Base-by-base conservation (phyloP, 169 alveolate species). In the Plasmodium vivax region DNA sequence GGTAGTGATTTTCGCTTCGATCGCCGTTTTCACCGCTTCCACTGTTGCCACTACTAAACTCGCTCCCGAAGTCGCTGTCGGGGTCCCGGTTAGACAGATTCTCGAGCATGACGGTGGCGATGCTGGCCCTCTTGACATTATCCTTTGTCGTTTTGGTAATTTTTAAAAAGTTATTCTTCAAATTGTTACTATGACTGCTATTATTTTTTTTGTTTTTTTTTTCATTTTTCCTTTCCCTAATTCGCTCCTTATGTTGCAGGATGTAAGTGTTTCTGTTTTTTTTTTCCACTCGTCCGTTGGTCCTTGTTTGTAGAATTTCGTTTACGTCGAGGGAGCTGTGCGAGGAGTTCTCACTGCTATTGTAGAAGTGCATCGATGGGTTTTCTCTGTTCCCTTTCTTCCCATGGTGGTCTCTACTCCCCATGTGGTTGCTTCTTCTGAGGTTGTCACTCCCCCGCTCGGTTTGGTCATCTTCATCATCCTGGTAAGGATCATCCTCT, bases 61-160 rank as follows among this genome's bases (percentile, higher is more conserved):
- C 75, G 3, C 75, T 62, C 8, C 75, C 34, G 77, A 68, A 9
- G 77, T 68, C 77, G 38, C 82, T 34, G 10, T 85, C 85, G 2
- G 82, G 80, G 27, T 85, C 85, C 45, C 82, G 73, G 43, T 84
- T 84, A 19, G 85, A 68, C 80, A 75, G 14, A 51, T 85, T 85
- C 68, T 85, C 83, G 62, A 85, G 68, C 82, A 85, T 85, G 30
- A 54, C 82, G 10, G 82, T 75, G 5, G 93, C 93, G 9, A 79
- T 79, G 30, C 93, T 85, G 68, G 93, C 93, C 80, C 93, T 85
- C 82, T 85, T 85, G 1, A 71, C 58, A 77, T 85, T 85, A 14
- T 85, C 93, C 47, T 85, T 85, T 54, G 93, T 34, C 4, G 74
- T 54, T 43, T 74, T 75, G 80, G 34, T 85, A 51, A 79, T 85